Evolutionary conservation across 768 basidiomycete species (phyloP).

Genomic region (Tylopilus rubrobrunneus): DNA sequence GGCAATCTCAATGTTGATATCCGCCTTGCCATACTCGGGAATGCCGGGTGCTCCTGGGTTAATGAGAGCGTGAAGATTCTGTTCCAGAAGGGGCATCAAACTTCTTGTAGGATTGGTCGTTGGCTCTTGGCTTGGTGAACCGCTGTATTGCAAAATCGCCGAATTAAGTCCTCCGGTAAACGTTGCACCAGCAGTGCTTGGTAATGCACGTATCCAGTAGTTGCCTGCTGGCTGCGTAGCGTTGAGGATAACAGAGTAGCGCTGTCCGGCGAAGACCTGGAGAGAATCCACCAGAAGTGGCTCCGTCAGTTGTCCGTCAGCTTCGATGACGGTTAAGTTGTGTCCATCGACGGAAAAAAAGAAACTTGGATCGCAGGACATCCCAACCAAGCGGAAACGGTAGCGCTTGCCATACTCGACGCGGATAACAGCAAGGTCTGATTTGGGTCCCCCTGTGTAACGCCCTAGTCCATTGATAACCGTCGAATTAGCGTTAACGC

Average conservation of each 20-base stretch:
- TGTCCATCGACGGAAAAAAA: neutral
- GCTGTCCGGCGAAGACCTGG: neutral
- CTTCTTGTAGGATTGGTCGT: neutral
- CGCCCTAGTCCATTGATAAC: neutral
- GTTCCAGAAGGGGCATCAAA: neutral
- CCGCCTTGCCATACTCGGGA: neutral
- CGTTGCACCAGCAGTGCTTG: neutral
- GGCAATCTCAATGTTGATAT: too few relatives aligned
- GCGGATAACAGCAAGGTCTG: neutral
- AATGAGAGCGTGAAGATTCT: neutral
- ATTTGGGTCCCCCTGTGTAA: neutral
- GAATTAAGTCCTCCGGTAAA: neutral
- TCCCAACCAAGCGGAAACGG: neutral
- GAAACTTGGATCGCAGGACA: neutral
- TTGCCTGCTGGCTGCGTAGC: neutral
- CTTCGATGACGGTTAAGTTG: neutral
- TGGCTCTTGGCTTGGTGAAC: neutral
- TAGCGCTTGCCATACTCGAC: neutral
- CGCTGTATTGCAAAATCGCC: neutral
- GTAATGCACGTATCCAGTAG: neutral
- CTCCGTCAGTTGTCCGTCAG: neutral
- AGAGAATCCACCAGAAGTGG: neutral
- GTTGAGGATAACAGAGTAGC: neutral
- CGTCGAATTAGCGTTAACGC: conserved; percentile 18
- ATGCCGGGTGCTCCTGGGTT: neutral